Conservation (phyloP, 805 yeast genomes). For the Yarrowia phangngaensis region DNA sequence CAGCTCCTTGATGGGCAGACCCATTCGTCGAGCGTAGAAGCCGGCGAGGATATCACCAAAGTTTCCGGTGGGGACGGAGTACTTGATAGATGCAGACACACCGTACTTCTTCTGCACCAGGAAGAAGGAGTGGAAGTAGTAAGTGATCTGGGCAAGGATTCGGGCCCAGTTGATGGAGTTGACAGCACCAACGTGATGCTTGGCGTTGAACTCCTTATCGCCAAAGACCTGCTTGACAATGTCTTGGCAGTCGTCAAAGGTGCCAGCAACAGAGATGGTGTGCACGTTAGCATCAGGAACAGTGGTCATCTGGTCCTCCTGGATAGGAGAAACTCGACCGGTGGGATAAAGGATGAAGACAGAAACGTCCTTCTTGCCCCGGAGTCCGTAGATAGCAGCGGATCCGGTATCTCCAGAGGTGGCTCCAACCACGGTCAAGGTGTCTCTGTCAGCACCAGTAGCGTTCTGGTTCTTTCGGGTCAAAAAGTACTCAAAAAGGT, state of each 20-base stretch:
- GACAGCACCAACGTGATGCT: constrained; percentile 94
- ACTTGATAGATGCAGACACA: constrained; percentile 54
- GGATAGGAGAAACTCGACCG: constrained; percentile 95
- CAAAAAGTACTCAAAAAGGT: constrained; percentile 88
- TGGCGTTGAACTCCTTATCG: constrained; percentile 79
- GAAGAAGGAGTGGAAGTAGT: constrained; percentile 91
- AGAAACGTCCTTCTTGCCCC: constrained; percentile 96
- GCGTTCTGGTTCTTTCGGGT: constrained; percentile 62
- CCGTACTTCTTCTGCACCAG: constrained; percentile 44
- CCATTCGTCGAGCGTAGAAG: constrained; percentile 91
- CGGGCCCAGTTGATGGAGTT: constrained; percentile 99
- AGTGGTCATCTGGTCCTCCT: constrained; percentile 98
- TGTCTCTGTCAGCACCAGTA: constrained; percentile 60
- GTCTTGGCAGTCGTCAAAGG: constrained; percentile 98
- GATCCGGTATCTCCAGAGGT: constrained; percentile 99
- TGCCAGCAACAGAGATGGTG: constrained; percentile 90
- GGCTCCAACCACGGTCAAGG: constrained; percentile 96
- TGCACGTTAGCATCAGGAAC: constrained; percentile 90
- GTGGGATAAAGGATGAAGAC: constrained; percentile 96
- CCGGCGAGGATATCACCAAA: constrained; percentile 98
- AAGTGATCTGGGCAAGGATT: constrained; percentile 94
- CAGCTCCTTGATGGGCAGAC: constrained; percentile 79
- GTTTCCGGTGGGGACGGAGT: constrained; percentile 96
- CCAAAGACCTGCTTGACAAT: constrained; percentile 90
- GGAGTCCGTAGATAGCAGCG: constrained; percentile 96